Evolutionary conservation across 768 basidiomycete species (phyloP), one percentile per base, ranked within the genome.

Genomic region (Boletus vinaceobasis): DNA sequence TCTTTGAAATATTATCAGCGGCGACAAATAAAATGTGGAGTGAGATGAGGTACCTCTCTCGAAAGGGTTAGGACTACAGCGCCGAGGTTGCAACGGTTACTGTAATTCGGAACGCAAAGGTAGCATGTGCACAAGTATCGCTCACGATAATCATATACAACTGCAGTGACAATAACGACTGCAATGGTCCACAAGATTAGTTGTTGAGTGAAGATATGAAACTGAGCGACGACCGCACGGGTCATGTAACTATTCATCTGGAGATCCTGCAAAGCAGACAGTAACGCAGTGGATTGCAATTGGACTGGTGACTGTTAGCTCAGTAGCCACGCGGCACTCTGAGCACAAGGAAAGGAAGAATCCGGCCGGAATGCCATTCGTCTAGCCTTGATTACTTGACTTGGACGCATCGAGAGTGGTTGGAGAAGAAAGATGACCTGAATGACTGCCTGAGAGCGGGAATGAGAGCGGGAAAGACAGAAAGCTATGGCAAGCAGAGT

Each of bases 91-190:
- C 1, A 29, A 14, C 6, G 5, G 4, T 55, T 17, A 55, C n/a
- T n/a, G n/a, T n/a, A 0, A 45, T n/a, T 35, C 17, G 19, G 6
- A 21, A 9, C 17, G n/a, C 13, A 10, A 1, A 2, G 7, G 21
- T 2, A 8, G 11, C 7, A 26, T 53, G 2, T 9, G 52, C 35
- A 13, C 13, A 10, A 15, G 15, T 1, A 31, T 26, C 5, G 21
- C 59, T 50, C n/a, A 59, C 57, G 10, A 26, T 51, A 60, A 26
- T 60, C 58, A 38, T 60, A 60, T 14, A 29, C 43, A 11, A 52
- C 37, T 10, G 27, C 33, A 10, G 43, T 29, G 2, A 39, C 26
- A 2, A 21, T 13, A 1, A 26, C 0, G 5, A 59, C 58, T 60
- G 11, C 1, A 6, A 8, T 6, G 0, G 15, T 26, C 13, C 0